Conservation (phyloP, 441 rosid species). For the Syzygium malaccense region DNA sequence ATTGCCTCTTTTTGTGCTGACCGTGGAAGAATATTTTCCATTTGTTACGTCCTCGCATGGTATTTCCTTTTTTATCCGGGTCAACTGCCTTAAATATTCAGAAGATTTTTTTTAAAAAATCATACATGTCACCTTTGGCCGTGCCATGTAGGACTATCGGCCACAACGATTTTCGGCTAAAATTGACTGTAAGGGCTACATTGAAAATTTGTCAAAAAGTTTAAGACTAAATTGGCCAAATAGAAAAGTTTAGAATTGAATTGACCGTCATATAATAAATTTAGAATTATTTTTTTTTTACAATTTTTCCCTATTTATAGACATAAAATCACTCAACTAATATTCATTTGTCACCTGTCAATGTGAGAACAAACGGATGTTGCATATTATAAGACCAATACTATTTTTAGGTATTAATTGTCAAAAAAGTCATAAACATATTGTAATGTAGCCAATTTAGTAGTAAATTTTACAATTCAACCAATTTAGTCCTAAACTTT, state of each 20-base stretch:
- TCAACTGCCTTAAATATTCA: too few relatives aligned
- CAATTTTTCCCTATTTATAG: background rate
- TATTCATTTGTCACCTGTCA: background rate
- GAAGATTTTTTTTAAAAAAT: background rate
- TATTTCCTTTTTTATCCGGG: too few relatives aligned
- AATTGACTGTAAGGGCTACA: background rate
- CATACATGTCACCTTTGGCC: too few relatives aligned
- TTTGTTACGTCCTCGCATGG: too few relatives aligned
- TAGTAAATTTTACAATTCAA: rapidly evolving
- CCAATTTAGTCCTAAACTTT: too few relatives aligned
- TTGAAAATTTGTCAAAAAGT: background rate
- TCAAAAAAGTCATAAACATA: background rate
- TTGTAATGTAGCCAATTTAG: too few relatives aligned
- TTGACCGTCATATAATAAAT: too few relatives aligned
- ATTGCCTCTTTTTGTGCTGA: too few relatives aligned
- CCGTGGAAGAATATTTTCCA: too few relatives aligned
- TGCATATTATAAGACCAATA: background rate
- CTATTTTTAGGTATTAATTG: too few relatives aligned
- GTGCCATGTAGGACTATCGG: background rate
- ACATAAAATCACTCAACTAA: background rate
- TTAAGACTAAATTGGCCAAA: background rate
- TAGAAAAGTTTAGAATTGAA: too few relatives aligned
- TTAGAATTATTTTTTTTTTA: too few relatives aligned
- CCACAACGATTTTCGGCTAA: background rate
- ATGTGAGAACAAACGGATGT: background rate